These are phyloP conservation scores for Coniochaeta sp. DNA, from an alignment of 2,329 filamentous ascomycete genomes.

Conservation along the genomic window DNA sequence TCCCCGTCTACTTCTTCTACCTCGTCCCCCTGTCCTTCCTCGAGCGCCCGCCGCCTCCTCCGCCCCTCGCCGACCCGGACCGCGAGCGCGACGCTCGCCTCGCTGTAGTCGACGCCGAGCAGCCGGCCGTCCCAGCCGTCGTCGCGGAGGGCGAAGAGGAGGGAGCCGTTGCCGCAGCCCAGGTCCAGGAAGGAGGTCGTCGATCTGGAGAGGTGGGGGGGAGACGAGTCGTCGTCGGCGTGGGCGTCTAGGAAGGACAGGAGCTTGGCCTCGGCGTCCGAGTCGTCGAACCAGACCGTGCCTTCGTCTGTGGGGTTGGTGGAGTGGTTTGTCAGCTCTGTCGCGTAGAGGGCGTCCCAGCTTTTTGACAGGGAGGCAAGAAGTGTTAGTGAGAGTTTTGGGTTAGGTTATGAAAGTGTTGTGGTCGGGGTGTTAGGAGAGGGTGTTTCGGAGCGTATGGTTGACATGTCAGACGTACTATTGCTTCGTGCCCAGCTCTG, in stretches of 20 bases:
- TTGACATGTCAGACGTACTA: constrained; percentile 48
- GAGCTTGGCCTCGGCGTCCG: constrained; percentile 77
- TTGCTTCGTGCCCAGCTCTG: constrained; percentile 77
- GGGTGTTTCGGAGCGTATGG: neutral
- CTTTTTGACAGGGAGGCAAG: constrained; percentile 35
- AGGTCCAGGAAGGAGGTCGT: constrained; percentile 70
- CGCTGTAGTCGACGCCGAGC: constrained; percentile 85
- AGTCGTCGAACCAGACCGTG: constrained; percentile 95
- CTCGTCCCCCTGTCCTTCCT: constrained; percentile 14
- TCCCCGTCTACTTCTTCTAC: constrained; percentile 13
- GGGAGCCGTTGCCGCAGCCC: constrained; percentile 88
- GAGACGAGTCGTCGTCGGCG: constrained; percentile 9
- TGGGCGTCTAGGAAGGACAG: constrained; percentile 54
- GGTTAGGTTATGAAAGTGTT: too few relatives aligned
- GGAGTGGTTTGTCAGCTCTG: constrained; percentile 64
- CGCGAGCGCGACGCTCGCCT: constrained; percentile 67
- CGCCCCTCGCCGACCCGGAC: constrained; percentile 48
- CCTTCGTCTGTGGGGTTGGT: constrained; percentile 71
- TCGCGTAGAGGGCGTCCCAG: constrained; percentile 69
- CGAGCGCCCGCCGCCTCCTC: constrained; percentile 9
- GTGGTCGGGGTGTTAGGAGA: too few relatives aligned
- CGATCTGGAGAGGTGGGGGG: constrained; percentile 14
- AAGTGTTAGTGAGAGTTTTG: neutral
- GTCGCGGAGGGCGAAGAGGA: constrained; percentile 74
- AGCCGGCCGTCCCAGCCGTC: constrained; percentile 58